These are phyloP conservation scores for Trichoderma endophyticum DNA, from an alignment of 2,329 filamentous ascomycete species.

Conservation along the genomic window DNA sequence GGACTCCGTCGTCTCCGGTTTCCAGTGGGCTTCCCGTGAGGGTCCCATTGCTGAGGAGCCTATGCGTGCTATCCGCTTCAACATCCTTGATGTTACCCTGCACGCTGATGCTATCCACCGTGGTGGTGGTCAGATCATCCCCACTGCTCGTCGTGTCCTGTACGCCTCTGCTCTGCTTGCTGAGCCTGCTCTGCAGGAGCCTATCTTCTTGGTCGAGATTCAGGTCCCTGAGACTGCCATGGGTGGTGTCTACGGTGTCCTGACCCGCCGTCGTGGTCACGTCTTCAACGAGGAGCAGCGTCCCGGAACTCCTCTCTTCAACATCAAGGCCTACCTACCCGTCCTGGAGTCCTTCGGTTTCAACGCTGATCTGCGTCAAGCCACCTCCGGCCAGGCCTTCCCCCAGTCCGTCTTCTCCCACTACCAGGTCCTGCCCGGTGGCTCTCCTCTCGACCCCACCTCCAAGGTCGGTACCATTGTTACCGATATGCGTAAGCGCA, in stretches of 20 bases:
- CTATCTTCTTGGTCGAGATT: constrained; percentile 98
- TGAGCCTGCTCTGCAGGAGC: constrained; percentile 88
- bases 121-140: constrained; percentile 98
- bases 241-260: constrained; percentile 99
- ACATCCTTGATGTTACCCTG: constrained; percentile 98
- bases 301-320: constrained; percentile 98
- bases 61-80: constrained; percentile 95
- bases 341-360: constrained; percentile 99
- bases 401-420: constrained; percentile 98
- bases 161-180: constrained; percentile 91
- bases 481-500: constrained; percentile 91
- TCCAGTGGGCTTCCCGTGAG: constrained; percentile 99
- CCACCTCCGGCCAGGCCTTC: constrained; percentile 97
- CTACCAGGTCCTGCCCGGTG: constrained; percentile 95
- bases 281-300: constrained; percentile 99
- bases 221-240: constrained; percentile 98
- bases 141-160: constrained; percentile 94
- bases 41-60: constrained; percentile 98
- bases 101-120: constrained; percentile 99
- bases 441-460: constrained; percentile 79
- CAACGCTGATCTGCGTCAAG: constrained; percentile 92
- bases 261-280: constrained; percentile 96
- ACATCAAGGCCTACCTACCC: constrained; percentile 95
- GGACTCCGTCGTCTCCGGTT: constrained; percentile 98
- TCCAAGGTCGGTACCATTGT: constrained; percentile 83